A percentile compares a stretch with the other conserved stretches of the same genome.
These are phyloP conservation scores for Kwoniella mangroviensis DNA, from an alignment of 768 basidiomycete genomes.

Conservation along the genomic window DNA sequence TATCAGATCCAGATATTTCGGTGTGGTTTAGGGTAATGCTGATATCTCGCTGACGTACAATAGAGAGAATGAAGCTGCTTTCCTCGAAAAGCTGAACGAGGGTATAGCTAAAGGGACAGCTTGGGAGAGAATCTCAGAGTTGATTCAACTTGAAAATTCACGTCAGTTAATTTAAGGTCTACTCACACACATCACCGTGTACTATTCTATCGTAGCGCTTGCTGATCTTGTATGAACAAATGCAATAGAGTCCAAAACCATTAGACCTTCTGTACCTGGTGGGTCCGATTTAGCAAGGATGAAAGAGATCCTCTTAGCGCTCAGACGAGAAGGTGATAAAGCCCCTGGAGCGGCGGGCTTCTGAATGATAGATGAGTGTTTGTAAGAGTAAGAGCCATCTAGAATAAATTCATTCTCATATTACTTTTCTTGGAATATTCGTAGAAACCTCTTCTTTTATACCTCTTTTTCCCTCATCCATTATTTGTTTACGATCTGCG, in stretches of 20 bases:
- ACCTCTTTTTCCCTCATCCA: too few relatives aligned
- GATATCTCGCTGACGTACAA: slow-evolving; percentile 2
- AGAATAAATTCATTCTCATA: too few relatives aligned
- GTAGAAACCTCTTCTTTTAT: too few relatives aligned
- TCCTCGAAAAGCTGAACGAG: slow-evolving; percentile 71
- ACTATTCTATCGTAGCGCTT: too few relatives aligned
- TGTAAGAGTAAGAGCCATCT: too few relatives aligned
- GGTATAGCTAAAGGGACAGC: slow-evolving; percentile 87
- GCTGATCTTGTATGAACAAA: neutral
- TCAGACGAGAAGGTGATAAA: slow-evolving; percentile 85
- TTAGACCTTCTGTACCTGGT: slow-evolving; percentile 80
- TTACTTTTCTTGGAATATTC: too few relatives aligned
- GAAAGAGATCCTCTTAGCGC: slow-evolving; percentile 86
- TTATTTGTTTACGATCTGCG: too few relatives aligned
- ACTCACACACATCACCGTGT: neutral
- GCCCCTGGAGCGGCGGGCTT: slow-evolving; percentile 95
- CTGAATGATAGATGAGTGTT: slow-evolving; percentile 54
- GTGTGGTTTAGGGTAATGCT: neutral
- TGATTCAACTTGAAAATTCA: slow-evolving; percentile 89
- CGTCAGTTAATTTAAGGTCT: slow-evolving; percentile 55
- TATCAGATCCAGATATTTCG: too few relatives aligned
- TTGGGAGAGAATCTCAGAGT: slow-evolving; percentile 89
- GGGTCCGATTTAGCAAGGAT: slow-evolving; percentile 87
- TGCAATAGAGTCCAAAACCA: slow-evolving; percentile 81
- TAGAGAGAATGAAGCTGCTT: slow-evolving; percentile 86